Conservation (phyloP, 306 rosid species). For the Rosa rugosa region DNA sequence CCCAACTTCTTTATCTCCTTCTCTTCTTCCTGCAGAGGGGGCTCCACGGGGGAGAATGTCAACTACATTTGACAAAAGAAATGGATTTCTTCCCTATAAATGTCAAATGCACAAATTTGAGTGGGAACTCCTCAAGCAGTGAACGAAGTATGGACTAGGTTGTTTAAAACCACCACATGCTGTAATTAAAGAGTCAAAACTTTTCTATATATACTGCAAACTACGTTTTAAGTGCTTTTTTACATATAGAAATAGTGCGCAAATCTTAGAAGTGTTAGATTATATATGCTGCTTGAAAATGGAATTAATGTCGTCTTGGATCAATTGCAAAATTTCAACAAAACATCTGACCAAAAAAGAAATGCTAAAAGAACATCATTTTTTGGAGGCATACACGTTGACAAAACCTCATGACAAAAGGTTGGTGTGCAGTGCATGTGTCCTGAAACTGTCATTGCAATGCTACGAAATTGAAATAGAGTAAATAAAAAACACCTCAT, state of each 20-base stretch:
- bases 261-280: neutral
- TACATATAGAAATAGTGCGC: neutral
- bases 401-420: neutral
- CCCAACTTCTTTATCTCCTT: neutral
- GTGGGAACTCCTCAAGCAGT: neutral
- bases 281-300: neutral
- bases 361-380: neutral
- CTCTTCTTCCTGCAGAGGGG: slow-evolving; percentile 2
- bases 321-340: neutral
- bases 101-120: neutral
- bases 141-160: neutral
- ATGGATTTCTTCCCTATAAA: neutral
- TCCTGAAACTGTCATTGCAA: neutral
- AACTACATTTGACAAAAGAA: neutral
- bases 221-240: neutral
- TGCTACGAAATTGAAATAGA: neutral
- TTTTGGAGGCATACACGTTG: neutral
- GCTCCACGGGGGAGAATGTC: neutral
- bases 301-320: neutral
- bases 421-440: neutral
- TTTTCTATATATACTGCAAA: neutral
- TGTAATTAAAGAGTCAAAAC: neutral
- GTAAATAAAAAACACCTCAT: neutral
- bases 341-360: neutral
- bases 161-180: neutral